Evolutionary conservation across 768 basidiomycete genomes (phyloP).

Genomic region (Lyophyllum atratum): DNA sequence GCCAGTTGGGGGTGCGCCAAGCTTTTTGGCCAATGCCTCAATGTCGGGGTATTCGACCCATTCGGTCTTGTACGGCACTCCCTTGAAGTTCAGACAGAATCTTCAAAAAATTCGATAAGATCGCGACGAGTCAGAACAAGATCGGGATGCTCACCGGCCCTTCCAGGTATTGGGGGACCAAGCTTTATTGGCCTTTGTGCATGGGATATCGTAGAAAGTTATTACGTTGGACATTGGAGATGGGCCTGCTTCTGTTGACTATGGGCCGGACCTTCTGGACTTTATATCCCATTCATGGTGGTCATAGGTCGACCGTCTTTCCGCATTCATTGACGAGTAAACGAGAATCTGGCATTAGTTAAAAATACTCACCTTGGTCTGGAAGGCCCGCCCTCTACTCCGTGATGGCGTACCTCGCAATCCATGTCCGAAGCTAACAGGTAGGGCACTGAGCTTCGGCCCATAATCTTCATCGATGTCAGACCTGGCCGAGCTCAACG

Average conservation of each 20-base stretch:
- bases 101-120: conserved; percentile 5
- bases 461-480: no score
- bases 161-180: conserved; percentile 53
- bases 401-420: no score
- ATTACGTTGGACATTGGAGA: conserved; percentile 27
- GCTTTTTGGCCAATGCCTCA: conserved; percentile 29
- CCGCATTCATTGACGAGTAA: background rate
- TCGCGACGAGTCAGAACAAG: background rate
- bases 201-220: conserved; percentile 47
- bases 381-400: background rate
- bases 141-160: conserved; percentile 31
- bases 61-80: conserved; percentile 39
- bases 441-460: no score
- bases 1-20: conserved; percentile 32
- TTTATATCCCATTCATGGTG: conserved; percentile 1
- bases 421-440: background rate
- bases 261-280: background rate
- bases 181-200: conserved; percentile 23
- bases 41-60: conserved; percentile 45
- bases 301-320: background rate
- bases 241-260: background rate
- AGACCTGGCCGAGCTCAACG: no score
- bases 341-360: background rate
- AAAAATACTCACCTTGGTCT: background rate
- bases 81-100: conserved; percentile 27